A percentile compares a stretch with the other conserved stretches of the same genome.
These are phyloP conservation scores for Neophaeococcomyces aloes DNA, from an alignment of 2,329 filamentous ascomycete genomes.

Conservation along the genomic window DNA sequence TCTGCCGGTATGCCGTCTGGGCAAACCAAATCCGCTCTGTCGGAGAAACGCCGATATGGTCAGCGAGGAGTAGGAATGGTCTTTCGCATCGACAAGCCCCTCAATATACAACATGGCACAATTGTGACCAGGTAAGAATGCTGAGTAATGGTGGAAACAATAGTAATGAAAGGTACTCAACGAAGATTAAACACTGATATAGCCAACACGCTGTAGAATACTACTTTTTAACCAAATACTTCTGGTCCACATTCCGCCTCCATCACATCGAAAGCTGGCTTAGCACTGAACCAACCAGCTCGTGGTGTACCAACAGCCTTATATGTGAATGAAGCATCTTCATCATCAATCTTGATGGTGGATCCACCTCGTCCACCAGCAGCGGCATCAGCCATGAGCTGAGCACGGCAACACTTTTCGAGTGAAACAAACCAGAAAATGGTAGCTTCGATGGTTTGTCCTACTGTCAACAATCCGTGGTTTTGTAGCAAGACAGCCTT, in stretches of 20 bases:
- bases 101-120: too few species aligned
- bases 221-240: not conserved
- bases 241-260: constrained; percentile 44
- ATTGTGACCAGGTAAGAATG: too few species aligned
- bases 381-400: constrained; percentile 44
- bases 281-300: constrained; percentile 60
- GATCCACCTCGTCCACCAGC: constrained; percentile 48
- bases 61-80: not conserved
- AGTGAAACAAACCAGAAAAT: constrained; percentile 45
- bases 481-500: constrained; percentile 43
- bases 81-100: not conserved
- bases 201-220: too few species aligned
- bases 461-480: constrained; percentile 38
- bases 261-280: constrained; percentile 60
- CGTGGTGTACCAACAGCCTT: constrained; percentile 50
- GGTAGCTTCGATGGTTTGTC: constrained; percentile 39
- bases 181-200: too few species aligned
- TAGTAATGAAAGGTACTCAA: too few species aligned
- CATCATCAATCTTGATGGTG: constrained; percentile 56
- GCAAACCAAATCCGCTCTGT: not conserved
- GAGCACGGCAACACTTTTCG: constrained; percentile 45
- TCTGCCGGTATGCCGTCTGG: not conserved
- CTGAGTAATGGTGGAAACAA: too few species aligned
- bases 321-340: constrained; percentile 59
- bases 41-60: not conserved